A percentile compares a stretch with the other conserved stretches of the same genome.
Conservation (phyloP, 768 basidiomycete genomes). For the Macrolepiota albuminosa region DNA sequence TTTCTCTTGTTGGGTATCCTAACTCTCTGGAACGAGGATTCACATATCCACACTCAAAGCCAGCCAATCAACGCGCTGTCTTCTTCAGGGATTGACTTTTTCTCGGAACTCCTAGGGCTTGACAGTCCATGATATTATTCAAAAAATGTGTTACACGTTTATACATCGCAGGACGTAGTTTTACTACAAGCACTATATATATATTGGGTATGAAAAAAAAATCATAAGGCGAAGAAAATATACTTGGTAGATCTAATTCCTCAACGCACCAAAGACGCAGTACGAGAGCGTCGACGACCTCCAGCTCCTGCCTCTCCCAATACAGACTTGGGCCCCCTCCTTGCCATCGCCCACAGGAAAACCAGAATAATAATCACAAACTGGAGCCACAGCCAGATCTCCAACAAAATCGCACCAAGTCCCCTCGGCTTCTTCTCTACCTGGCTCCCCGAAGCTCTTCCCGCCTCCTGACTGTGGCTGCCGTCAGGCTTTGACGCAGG, state of each 20-base stretch:
- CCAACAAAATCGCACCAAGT: constrained; percentile 47
- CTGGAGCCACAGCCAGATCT: constrained; percentile 84
- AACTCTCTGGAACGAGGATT: not conserved
- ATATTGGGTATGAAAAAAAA: constrained; percentile 5
- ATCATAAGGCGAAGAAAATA: constrained; percentile 2
- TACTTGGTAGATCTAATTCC: not conserved
- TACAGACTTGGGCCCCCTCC: constrained; percentile 67
- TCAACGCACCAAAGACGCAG: constrained; percentile 11
- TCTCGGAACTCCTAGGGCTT: not conserved
- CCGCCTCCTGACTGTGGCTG: constrained; percentile 4
- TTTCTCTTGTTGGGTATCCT: not conserved
- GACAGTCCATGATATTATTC: not conserved
- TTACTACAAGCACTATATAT: not conserved
- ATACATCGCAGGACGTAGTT: not conserved
- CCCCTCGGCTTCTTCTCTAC: constrained; percentile 18
- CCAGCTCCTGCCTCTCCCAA: constrained; percentile 36
- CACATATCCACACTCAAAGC: not conserved
- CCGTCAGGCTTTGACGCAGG: not conserved
- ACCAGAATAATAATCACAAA: constrained; percentile 69
- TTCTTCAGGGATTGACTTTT: not conserved
- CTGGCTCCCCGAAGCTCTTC: constrained; percentile 4
- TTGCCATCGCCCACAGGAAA: constrained; percentile 80
- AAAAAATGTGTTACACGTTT: not conserved
- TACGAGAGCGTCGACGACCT: constrained; percentile 19
- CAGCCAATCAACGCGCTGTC: not conserved